Base-by-base conservation (phyloP, 139 green algal species). In the Chlorella vulgaris region DNA sequence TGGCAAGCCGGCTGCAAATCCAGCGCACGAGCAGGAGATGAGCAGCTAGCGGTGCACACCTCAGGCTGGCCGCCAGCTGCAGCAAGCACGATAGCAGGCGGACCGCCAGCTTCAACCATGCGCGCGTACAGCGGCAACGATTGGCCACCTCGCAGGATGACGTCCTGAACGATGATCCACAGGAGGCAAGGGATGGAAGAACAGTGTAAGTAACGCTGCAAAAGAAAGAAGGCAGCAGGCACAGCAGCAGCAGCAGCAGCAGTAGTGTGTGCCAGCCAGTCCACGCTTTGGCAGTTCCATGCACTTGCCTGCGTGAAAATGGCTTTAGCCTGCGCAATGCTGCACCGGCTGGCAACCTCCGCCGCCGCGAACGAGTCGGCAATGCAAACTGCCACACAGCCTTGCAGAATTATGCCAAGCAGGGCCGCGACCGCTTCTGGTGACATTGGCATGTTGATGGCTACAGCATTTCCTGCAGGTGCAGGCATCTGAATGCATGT, bases 271-370 rank as follows among this genome's bases (percentile, higher is more conserved):
- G n/a, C n/a, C n/a, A n/a, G n/a, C n/a, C n/a, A n/a, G n/a, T 15
- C n/a, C n/a, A n/a, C n/a, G n/a, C n/a, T n/a, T n/a, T n/a, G n/a
- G n/a, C n/a, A n/a, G n/a, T n/a, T n/a, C n/a, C n/a, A n/a, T 31
- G 19, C 31, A n/a, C 70, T n/a, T 58, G 90, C 91, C 91, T 98
- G 94, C 2, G 95, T 98, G 82, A 98, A 89, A 33, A 98, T 86
- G 0, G 88, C 88, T 8, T 67, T 81, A 3, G 95, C 92, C 3
- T 69, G 38, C 2, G 92, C 75, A 26, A 98, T 94, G 19, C 76
- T 50, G 26, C 98, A 86, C 15, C 96, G 85, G 6, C 81, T 69
- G 2, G 71, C 83, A n/a, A 99, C 95, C 86, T 96, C 89, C 1
- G 84, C 61, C 2, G 91, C 82, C 69, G 76, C 67, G 53, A 99